A percentile compares a stretch with the other conserved stretches of the same genome.
These are phyloP conservation scores for Starmerella floris DNA, from an alignment of 805 yeast species.

Conservation along the genomic window DNA sequence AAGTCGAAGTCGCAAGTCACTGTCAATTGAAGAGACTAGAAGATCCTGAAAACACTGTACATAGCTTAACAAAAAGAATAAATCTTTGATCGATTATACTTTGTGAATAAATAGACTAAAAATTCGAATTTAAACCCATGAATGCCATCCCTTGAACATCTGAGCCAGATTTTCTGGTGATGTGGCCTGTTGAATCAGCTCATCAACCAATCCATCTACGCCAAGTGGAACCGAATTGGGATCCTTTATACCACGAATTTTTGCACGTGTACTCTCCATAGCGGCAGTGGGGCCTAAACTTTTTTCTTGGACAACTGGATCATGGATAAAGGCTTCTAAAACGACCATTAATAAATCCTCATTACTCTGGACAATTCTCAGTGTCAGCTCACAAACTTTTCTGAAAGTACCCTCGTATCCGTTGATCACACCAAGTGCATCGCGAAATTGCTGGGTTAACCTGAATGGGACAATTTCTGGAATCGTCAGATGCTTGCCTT, in stretches of 20 bases:
- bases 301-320: conserved; percentile 57
- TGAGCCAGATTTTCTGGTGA: conserved; percentile 55
- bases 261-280: conserved; percentile 56
- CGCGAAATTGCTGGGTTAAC: conserved; percentile 73
- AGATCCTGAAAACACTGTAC: too few species aligned
- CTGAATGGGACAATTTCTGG: conserved; percentile 96
- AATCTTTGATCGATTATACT: neutral
- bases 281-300: conserved; percentile 33
- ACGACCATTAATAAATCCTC: conserved; percentile 80
- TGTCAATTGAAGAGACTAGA: too few species aligned
- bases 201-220: conserved; percentile 85
- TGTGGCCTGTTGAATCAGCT: conserved; percentile 69
- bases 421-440: conserved; percentile 66
- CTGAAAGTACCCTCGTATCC: conserved; percentile 87
- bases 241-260: conserved; percentile 70
- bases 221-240: conserved; percentile 77
- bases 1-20: neutral
- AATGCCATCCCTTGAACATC: conserved; percentile 93
- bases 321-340: conserved; percentile 82
- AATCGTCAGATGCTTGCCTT: conserved; percentile 44
- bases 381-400: conserved; percentile 71
- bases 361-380: conserved; percentile 54
- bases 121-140: conserved; percentile 37
- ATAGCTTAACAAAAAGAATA: too few species aligned
- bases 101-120: neutral